These are phyloP conservation scores for Pittosporum tobira DNA, from an alignment of 129 eudicot genomes.

Conservation along the genomic window DNA sequence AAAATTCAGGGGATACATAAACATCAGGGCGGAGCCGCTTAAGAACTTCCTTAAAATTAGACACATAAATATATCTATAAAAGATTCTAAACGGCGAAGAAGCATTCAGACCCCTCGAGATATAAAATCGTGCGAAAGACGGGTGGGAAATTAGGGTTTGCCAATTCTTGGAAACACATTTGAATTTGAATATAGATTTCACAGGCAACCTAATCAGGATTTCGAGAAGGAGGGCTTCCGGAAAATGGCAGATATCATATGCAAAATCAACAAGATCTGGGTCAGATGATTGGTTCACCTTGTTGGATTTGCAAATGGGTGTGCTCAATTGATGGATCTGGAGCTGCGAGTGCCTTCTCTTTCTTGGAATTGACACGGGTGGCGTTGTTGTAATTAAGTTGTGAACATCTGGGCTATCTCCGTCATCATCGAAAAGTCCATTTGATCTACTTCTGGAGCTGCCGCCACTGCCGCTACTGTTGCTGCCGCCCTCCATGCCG, in stretches of 20 bases:
- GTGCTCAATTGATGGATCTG: constrained; percentile 7
- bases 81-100: constrained; percentile 22
- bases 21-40: constrained; percentile 37
- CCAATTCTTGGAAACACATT: constrained; percentile 46
- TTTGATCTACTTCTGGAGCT: not conserved
- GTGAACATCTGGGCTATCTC: not conserved
- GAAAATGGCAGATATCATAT: constrained; percentile 27
- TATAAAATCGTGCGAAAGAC: constrained; percentile 24
- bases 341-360: constrained; percentile 15
- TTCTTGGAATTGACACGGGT: constrained; percentile 15
- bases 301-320: not conserved
- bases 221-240: constrained; percentile 34
- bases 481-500: not conserved
- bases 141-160: constrained; percentile 32
- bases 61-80: constrained; percentile 39
- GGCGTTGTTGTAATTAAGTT: constrained; percentile 1
- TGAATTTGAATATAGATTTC: constrained; percentile 34
- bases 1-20: constrained; percentile 25
- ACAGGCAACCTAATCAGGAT: constrained; percentile 33
- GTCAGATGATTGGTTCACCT: constrained; percentile 8
- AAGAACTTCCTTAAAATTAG: constrained; percentile 32
- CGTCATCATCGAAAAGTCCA: not conserved
- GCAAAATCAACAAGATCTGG: constrained; percentile 16
- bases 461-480: not conserved
- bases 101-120: constrained; percentile 6